Evolutionary conservation across 2,329 filamentous ascomycete genomes (phyloP).

Genomic region (Neopestalotiopsis sp.): DNA sequence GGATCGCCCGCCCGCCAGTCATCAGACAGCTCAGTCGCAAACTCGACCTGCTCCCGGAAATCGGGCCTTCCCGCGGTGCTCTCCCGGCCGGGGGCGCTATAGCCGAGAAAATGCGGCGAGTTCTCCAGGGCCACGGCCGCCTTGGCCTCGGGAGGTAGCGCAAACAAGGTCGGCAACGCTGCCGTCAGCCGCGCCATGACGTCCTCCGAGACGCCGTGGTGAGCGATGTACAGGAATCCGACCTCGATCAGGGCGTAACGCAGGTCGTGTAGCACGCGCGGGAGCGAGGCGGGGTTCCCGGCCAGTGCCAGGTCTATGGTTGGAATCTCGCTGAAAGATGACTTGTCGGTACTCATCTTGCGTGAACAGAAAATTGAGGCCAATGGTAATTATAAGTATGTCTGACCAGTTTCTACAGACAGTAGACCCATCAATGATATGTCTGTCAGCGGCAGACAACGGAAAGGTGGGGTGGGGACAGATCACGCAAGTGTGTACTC

Average conservation of each 20-base stretch:
- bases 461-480: too few species aligned
- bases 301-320: constrained; percentile 54
- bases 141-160: constrained; percentile 44
- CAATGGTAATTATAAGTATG: too few species aligned
- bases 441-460: too few species aligned
- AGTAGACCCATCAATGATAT: too few species aligned
- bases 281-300: constrained; percentile 34
- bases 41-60: constrained; percentile 64
- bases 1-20: constrained; percentile 40
- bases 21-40: constrained; percentile 58
- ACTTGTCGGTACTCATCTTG: too few species aligned
- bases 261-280: constrained; percentile 41
- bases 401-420: too few species aligned
- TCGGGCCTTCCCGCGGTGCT: constrained; percentile 59
- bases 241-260: constrained; percentile 53
- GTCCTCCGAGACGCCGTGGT: constrained; percentile 49
- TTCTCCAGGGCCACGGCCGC: constrained; percentile 49
- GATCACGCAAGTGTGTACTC: too few species aligned
- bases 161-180: constrained; percentile 50
- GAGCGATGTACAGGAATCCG: constrained; percentile 59
- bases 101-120: constrained; percentile 67
- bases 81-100: constrained; percentile 60
- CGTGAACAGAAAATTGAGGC: too few species aligned
- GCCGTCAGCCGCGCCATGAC: constrained; percentile 44
- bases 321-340: constrained; percentile 48